Base-by-base conservation (phyloP, 2,329 filamentous ascomycete genomes). In the Scedosporium aurantiacum region DNA sequence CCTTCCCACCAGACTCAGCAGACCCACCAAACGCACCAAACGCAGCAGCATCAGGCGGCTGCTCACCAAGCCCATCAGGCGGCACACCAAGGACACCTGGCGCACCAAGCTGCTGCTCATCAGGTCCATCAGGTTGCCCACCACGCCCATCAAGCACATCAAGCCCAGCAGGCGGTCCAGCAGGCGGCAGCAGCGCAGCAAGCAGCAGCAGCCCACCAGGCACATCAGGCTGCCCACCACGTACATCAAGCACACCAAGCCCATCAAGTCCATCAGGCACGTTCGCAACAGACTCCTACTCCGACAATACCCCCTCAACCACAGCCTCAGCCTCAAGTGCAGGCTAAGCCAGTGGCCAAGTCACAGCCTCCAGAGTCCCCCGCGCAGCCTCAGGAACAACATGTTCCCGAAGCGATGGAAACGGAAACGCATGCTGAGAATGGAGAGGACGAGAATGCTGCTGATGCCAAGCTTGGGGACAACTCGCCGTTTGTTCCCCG, bases 321-420 rank as follows among this genome's bases (percentile, higher is more conserved):
- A 68, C 68, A 69, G 23, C 67, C 70, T 45, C 71, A 68, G 57
- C 66, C 69, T 14, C 63, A 64, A 23, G 62, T 60, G 23, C 65
- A 67, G 12, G 68, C 61, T 45, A 70, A 72, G 28, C 70, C 59
- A 32, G 32, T 32, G 5, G 41, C 27, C 28, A 61, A 61, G 54
- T 54, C 52, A 25, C 52, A 58, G 61, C 28, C 60, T 50, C 37
- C 71, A 72, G 61, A 65, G 54, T 73, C 75, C 40, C 68, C 71
- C 16, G 69, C 71, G 10, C 72, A 75, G 61, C 72, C 72, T 56
- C 74, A 75, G 61, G 77, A 79, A 47, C 66, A 69, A 4, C 74
- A 78, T 62, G 73, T 72, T 8, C 74, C 74, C 23, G 80, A 81
- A 40, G 75, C 78, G 23, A 79, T 83, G 75, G 81, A 83, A 6